Percentiles rank a stretch among this genome's conserved stretches.
Conservation (phyloP, 1,139 yeast species). For the Hemisphaericaspora lyxosophila region DNA sequence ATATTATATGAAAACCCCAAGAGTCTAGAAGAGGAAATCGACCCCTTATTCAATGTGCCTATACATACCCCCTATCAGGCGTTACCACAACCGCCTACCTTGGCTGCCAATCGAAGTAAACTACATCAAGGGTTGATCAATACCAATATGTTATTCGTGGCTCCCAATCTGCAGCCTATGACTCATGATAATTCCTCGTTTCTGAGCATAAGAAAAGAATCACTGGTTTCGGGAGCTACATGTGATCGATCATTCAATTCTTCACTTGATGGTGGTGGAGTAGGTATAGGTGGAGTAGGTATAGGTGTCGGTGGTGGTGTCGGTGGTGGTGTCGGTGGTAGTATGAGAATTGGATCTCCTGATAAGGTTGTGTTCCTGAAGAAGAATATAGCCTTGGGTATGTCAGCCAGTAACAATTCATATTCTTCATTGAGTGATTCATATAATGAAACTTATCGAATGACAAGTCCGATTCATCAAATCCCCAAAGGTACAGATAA, state of each 20-base stretch:
- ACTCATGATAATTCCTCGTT: slow-evolving; percentile 18
- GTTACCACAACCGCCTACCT: slow-evolving; percentile 34
- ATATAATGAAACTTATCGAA: slow-evolving; percentile 8
- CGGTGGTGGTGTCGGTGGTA: slow-evolving; percentile 12
- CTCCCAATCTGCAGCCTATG: slow-evolving; percentile 1
- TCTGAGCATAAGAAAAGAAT: slow-evolving; percentile 24
- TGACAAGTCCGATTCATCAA: slow-evolving; percentile 4
- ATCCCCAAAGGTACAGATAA: slow-evolving; percentile 3
- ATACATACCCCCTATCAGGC: slow-evolving; percentile 49
- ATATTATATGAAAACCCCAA: slow-evolving; percentile 48
- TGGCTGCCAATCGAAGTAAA: slow-evolving; percentile 12
- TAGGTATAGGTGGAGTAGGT: too few species aligned
- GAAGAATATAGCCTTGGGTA: slow-evolving; percentile 7
- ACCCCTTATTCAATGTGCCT: slow-evolving; percentile 32
- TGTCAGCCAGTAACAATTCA: slow-evolving; percentile 9
- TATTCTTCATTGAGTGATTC: slow-evolving; percentile 12
- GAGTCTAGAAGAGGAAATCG: slow-evolving; percentile 15
- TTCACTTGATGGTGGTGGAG: slow-evolving; percentile 12
- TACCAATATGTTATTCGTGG: not conserved
- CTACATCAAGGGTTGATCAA: slow-evolving; percentile 2
- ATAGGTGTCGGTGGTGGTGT: too few species aligned
- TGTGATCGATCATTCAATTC: slow-evolving; percentile 13
- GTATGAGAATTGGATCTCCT: slow-evolving; percentile 14
- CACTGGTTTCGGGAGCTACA: slow-evolving; percentile 9
- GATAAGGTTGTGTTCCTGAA: slow-evolving; percentile 13